These are phyloP conservation scores for Cladosporium sp. DNA, from an alignment of 2,329 filamentous ascomycete species.

Conservation along the genomic window DNA sequence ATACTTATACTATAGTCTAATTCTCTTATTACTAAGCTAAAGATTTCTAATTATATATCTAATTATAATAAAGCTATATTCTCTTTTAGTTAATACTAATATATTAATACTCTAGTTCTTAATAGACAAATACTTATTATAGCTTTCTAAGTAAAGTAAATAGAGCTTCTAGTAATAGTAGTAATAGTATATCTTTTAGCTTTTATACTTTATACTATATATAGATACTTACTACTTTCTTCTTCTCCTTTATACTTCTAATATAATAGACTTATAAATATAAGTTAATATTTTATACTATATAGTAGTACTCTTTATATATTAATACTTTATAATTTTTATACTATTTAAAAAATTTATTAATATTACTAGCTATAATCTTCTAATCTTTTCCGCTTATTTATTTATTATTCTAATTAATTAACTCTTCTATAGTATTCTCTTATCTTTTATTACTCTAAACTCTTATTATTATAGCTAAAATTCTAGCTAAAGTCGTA, in stretches of 20 bases:
- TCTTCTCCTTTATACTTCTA: not conserved
- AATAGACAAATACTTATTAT: not conserved
- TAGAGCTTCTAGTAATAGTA: not conserved
- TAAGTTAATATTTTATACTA: not conserved
- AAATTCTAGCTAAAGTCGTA: not conserved
- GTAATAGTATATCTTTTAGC: not conserved
- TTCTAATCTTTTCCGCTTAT: not conserved
- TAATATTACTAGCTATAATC: not conserved
- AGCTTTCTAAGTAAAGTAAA: not conserved
- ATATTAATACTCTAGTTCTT: not conserved
- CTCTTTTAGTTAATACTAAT: not conserved
- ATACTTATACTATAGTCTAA: not conserved
- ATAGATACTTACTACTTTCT: too few relatives aligned
- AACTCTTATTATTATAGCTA: not conserved
- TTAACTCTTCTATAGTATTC: not conserved
- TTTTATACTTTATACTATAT: not conserved
- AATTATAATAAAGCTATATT: not conserved
- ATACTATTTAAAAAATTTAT: not conserved
- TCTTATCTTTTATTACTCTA: not conserved
- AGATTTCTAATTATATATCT: not conserved
- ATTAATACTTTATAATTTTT: slow-evolving; percentile 7
- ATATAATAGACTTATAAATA: not conserved
- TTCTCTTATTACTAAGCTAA: not conserved
- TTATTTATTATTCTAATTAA: not conserved
- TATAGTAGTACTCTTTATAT: not conserved